These are phyloP conservation scores for Botrytis tulipae DNA, from an alignment of 2,329 filamentous ascomycete genomes.

Conservation along the genomic window DNA sequence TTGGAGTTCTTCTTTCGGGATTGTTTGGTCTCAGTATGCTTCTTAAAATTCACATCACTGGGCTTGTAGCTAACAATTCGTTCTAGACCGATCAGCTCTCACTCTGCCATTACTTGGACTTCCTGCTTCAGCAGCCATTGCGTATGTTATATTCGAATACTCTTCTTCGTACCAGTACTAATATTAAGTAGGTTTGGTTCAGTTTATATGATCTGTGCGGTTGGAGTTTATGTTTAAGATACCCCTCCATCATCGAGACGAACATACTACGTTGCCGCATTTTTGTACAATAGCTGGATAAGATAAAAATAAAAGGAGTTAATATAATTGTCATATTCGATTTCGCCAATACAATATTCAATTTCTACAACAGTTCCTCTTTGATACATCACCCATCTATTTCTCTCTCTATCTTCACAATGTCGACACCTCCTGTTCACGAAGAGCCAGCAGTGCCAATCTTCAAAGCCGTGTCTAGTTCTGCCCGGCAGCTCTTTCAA, in stretches of 20 bases:
- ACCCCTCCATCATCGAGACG: conserved; percentile 24
- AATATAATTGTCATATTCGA: conserved; percentile 24
- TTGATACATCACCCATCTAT: not conserved
- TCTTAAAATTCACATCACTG: not conserved
- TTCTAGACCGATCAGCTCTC: conserved; percentile 73
- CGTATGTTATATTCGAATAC: conserved; percentile 58
- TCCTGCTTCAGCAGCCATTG: conserved; percentile 84
- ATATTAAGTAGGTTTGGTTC: conserved; percentile 70
- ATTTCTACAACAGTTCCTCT: conserved; percentile 3
- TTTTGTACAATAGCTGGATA: conserved; percentile 38
- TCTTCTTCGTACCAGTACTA: conserved; percentile 20
- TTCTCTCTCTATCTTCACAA: conserved; percentile 22
- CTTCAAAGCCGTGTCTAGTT: conserved; percentile 74
- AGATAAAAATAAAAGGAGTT: conserved; percentile 35
- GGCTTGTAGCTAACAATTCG: conserved; percentile 24
- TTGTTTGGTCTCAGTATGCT: conserved; percentile 81
- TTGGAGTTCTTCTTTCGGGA: conserved; percentile 70
- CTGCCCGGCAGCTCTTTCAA: conserved; percentile 70
- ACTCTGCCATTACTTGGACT: conserved; percentile 77
- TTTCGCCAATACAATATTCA: conserved; percentile 18
- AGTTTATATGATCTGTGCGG: conserved; percentile 98
- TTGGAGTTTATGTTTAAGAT: conserved; percentile 88
- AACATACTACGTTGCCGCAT: conserved; percentile 31
- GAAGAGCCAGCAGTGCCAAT: conserved; percentile 47
- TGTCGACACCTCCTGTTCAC: conserved; percentile 34